phyloP scores from a whole-genome alignment of 208 protist genomes.

The Acanthamoeba healyi region DNA sequence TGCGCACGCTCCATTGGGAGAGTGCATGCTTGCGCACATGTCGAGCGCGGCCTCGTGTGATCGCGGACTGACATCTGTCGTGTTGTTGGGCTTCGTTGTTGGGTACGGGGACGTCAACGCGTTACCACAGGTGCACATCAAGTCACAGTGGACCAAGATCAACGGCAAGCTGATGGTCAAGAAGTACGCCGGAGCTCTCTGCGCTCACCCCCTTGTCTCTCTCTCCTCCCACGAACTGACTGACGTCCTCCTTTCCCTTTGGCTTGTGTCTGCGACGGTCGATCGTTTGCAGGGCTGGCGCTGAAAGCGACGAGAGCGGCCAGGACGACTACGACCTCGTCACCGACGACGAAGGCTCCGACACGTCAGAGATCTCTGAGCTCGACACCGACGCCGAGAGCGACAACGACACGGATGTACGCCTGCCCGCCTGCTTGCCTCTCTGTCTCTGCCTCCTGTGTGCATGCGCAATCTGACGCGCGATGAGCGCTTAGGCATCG shows the following conservation, averaged over 20 bases:
- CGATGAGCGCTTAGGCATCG: too few species aligned
- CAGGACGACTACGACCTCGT: constrained; percentile 69
- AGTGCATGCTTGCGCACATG: too few species aligned
- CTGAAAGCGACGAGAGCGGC: not conserved
- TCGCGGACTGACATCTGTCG: too few species aligned
- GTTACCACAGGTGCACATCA: constrained; percentile 67
- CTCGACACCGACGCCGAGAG: not conserved
- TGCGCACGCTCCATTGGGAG: too few species aligned
- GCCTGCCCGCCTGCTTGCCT: not conserved
- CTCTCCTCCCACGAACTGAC: not conserved
- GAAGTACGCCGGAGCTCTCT: constrained; percentile 16
- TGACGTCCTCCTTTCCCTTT: not conserved
- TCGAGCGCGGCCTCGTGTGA: too few species aligned
- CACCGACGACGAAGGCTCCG: constrained; percentile 59
- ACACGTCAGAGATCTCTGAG: constrained; percentile 51
- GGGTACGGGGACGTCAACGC: too few species aligned
- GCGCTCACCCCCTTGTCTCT: too few species aligned
- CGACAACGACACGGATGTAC: not conserved
- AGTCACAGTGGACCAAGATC: constrained; percentile 60
- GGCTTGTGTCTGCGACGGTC: not conserved
- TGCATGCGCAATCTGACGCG: too few species aligned
- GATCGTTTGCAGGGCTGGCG: not conserved
- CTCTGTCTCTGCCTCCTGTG: too few species aligned
- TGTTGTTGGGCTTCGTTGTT: too few species aligned
- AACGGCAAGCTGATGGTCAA: constrained; percentile 63